phyloP scores from a whole-genome alignment of 2,329 filamentous ascomycete species.

The Scedosporium boydii region DNA sequence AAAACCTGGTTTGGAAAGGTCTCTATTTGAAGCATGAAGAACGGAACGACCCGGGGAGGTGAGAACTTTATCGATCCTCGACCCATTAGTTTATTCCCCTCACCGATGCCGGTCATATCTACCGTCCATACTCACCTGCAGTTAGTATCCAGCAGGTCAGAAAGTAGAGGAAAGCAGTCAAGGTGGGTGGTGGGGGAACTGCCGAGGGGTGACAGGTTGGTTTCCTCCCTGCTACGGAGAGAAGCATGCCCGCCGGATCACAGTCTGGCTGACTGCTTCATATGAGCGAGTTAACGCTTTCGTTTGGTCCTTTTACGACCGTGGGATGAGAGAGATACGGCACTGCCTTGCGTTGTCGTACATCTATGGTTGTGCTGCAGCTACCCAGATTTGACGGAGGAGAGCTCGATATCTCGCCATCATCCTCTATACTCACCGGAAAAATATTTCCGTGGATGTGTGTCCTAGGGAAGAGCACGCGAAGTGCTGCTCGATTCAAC shows the following conservation, averaged over 20 bases:
- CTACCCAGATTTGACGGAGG: not conserved
- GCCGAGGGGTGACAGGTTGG: not conserved
- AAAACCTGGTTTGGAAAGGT: no score
- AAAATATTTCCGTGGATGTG: not conserved
- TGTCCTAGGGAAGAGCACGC: no score
- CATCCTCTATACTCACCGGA: not conserved
- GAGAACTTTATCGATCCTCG: no score
- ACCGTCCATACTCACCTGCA: no score
- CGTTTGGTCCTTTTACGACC: not conserved
- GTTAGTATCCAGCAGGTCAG: no score
- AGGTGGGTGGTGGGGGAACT: no score
- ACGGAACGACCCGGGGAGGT: no score
- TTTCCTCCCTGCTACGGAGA: not conserved
- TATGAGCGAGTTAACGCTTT: not conserved
- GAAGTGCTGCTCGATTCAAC: no score
- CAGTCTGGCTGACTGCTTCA: not conserved
- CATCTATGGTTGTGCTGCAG: not conserved
- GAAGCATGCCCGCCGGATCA: not conserved
- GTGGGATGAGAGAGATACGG: not conserved
- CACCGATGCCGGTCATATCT: no score
- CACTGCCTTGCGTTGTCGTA: not conserved
- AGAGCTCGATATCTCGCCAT: not conserved
- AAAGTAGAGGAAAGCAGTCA: no score
- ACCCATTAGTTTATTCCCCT: no score
- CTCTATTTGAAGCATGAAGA: no score